Evolutionary conservation across 768 basidiomycete genomes (phyloP).

Genomic region (Leucosporidium scottii): DNA sequence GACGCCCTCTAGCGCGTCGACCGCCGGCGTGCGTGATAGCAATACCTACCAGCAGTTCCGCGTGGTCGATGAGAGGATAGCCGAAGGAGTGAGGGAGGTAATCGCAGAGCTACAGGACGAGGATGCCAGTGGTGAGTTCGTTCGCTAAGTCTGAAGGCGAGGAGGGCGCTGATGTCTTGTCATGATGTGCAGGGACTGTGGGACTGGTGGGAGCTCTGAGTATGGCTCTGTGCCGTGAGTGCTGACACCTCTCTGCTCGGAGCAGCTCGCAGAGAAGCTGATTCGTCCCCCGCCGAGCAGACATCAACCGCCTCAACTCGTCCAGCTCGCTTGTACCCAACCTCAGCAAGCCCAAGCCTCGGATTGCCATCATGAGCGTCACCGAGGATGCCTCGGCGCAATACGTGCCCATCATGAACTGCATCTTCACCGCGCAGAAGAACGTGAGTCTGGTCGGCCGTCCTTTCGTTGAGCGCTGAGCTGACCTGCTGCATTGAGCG

Average conservation of each 20-base stretch:
- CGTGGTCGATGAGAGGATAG: conserved; percentile 61
- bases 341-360: conserved; percentile 46
- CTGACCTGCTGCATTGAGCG: neutral
- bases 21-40: conserved; percentile 47
- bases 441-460: conserved; percentile 49
- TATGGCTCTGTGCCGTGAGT: conserved; percentile 83
- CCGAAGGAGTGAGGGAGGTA: conserved; percentile 57
- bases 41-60: conserved; percentile 82
- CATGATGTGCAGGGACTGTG: neutral
- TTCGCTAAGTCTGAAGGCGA: neutral
- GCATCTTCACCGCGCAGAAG: conserved; percentile 98
- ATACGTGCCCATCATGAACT: conserved; percentile 98
- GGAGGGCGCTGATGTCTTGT: neutral
- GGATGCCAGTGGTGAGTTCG: conserved; percentile 8
- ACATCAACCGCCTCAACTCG: conserved; percentile 57
- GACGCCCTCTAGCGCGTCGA: neutral
- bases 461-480: neutral
- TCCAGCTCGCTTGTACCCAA: conserved; percentile 33
- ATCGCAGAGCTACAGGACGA: conserved; percentile 42
- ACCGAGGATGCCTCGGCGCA: conserved; percentile 82
- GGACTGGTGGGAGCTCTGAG: conserved; percentile 75
- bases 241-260: neutral
- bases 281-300: conserved; percentile 50
- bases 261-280: conserved; percentile 43
- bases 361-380: conserved; percentile 75